phyloP scores from a whole-genome alignment of 495 filamentous ascomycete genomes.

The Penicillium simplicissimum region DNA sequence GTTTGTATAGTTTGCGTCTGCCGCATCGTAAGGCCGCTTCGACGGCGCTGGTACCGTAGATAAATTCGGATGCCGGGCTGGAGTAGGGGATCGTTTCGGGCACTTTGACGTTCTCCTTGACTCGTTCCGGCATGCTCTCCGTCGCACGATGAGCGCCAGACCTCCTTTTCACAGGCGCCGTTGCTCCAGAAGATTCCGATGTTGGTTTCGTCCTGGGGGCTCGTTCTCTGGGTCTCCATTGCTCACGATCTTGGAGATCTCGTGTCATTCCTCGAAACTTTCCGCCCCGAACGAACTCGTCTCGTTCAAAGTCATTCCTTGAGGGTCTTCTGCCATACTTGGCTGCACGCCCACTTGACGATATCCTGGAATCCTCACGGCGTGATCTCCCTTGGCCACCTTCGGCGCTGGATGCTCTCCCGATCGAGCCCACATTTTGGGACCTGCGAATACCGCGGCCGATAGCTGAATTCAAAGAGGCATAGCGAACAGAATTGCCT shows the following conservation, averaged over 20 bases:
- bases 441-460: constrained; percentile 52
- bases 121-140: constrained; percentile 37
- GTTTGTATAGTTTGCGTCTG: constrained; percentile 74
- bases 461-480: constrained; percentile 59
- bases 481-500: constrained; percentile 31
- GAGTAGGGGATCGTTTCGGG: constrained; percentile 73
- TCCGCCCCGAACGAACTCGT: constrained; percentile 39
- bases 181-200: constrained; percentile 3
- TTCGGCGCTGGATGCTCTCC: neutral
- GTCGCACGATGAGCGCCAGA: constrained; percentile 29
- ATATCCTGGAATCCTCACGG: constrained; percentile 1
- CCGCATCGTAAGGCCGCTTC: constrained; percentile 71
- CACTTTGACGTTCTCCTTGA: constrained; percentile 40
- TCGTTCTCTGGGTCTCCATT: constrained; percentile 8
- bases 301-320: constrained; percentile 29
- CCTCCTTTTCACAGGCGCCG: constrained; percentile 2
- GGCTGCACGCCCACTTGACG: neutral
- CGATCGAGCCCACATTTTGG: constrained; percentile 17
- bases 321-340: constrained; percentile 1
- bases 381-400: constrained; percentile 3
- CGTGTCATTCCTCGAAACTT: constrained; percentile 32
- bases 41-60: constrained; percentile 83
- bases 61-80: constrained; percentile 84
- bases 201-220: neutral
- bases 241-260: constrained; percentile 23